Evolutionary conservation across 2,329 filamentous ascomycete species (phyloP).

Genomic region (Fusarium pseudoanthophilum): DNA sequence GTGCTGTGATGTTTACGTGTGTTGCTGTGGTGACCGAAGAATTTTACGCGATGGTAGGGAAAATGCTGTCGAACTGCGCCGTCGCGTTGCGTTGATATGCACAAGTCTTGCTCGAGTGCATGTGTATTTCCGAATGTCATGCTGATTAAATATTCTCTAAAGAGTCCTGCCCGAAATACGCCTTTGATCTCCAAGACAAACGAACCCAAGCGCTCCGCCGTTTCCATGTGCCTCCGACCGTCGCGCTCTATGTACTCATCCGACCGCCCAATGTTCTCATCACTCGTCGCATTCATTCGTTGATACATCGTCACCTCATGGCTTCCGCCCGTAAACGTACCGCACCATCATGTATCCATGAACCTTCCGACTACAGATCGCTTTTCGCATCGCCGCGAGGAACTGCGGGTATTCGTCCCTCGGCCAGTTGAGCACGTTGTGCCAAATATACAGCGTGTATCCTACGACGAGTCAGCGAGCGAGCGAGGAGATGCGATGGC

Average conservation of each 20-base stretch:
- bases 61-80: accelerated
- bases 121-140: not conserved
- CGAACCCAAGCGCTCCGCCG: too few species aligned
- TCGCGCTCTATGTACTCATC: not conserved
- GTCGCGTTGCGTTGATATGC: accelerated
- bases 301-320: not conserved
- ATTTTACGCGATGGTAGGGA: accelerated
- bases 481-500: not conserved
- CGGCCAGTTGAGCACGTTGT: constrained; percentile 34
- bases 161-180: not conserved
- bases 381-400: constrained; percentile 20
- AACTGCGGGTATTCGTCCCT: constrained; percentile 36
- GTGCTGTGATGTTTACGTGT: not conserved
- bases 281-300: not conserved
- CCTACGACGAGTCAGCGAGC: constrained; percentile 8
- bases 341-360: constrained; percentile 38
- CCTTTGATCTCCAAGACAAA: not conserved
- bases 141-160: not conserved
- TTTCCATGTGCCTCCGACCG: not conserved
- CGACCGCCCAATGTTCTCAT: not conserved
- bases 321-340: constrained; percentile 36
- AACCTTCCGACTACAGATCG: constrained; percentile 25
- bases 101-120: too few species aligned
- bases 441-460: constrained; percentile 35
- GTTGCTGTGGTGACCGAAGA: not conserved